phyloP scores from a whole-genome alignment of 106 monocot genomes.

The Acorus gramineus region DNA sequence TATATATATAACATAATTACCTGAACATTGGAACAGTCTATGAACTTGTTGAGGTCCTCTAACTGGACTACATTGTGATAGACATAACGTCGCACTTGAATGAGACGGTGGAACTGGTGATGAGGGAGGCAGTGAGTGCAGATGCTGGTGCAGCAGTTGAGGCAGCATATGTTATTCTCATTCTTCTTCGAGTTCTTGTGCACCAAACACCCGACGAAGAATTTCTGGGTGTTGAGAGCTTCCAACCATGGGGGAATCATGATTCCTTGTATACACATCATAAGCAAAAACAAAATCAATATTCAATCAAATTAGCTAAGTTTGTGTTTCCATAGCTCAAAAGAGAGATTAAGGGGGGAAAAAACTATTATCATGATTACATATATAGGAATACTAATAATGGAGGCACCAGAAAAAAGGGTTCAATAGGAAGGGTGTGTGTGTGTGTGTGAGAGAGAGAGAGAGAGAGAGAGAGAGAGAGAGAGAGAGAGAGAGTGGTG shows the following conservation, averaged over 20 bases:
- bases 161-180: conserved; percentile 87
- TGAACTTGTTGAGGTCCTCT: conserved; percentile 85
- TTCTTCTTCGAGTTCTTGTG: conserved; percentile 72
- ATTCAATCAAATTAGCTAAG: too few species aligned
- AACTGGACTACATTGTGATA: conserved; percentile 76
- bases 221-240: conserved; percentile 57
- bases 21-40: conserved; percentile 89
- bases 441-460: conserved; percentile 3
- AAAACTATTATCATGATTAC: too few species aligned
- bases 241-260: conserved; percentile 78
- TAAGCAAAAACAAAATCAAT: background rate
- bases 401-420: background rate
- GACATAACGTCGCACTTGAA: conserved; percentile 82
- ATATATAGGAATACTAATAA: too few species aligned
- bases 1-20: conserved; percentile 10
- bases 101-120: conserved; percentile 54
- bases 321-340: too few species aligned
- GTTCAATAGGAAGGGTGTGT: background rate
- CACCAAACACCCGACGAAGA: conserved; percentile 53
- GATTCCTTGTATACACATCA: conserved; percentile 17
- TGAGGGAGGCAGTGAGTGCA: conserved; percentile 68
- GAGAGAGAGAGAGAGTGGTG: background rate
- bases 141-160: conserved; percentile 81
- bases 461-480: background rate
- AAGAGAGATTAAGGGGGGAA: too few species aligned